Conservation (phyloP, 129 eudicot species). For the Sambucus nigra region DNA sequence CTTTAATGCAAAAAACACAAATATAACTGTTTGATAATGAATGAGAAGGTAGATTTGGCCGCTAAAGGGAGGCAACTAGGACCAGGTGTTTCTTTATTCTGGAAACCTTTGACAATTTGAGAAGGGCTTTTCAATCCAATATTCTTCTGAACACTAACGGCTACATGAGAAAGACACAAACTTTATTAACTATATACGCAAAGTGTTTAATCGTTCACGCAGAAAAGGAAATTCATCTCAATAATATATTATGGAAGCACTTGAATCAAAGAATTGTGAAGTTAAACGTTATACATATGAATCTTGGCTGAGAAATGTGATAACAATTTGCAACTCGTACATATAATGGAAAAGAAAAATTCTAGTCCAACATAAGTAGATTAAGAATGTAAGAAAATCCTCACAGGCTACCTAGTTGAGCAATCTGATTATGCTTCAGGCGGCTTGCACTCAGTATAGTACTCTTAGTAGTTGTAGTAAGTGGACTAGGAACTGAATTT, state of each 20-base stretch:
- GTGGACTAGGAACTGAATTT: constrained; percentile 33
- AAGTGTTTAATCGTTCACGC: too few relatives aligned
- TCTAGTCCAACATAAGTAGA: constrained; percentile 1
- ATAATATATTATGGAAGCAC: not conserved
- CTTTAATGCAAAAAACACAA: too few relatives aligned
- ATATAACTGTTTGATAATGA: too few relatives aligned
- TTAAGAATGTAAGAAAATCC: not conserved
- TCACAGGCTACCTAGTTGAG: constrained; percentile 36
- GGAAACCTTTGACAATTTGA: constrained; percentile 25
- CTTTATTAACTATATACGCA: not conserved
- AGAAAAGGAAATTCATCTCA: not conserved
- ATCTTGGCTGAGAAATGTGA: not conserved
- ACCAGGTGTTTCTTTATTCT: constrained; percentile 34
- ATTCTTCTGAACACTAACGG: constrained; percentile 26
- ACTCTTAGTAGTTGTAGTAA: constrained; percentile 19
- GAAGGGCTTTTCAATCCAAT: constrained; percentile 29
- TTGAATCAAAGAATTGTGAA: not conserved
- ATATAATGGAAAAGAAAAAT: not conserved
- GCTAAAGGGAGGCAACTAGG: constrained; percentile 12
- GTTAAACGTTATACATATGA: not conserved
- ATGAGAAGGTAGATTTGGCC: too few relatives aligned
- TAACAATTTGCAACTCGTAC: not conserved
- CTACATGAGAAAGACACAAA: constrained; percentile 32
- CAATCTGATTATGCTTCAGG: constrained; percentile 41
- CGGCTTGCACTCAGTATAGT: constrained; percentile 20